Base-by-base conservation (phyloP, 75 land plant species). In the Sequoia sempervirens region DNA sequence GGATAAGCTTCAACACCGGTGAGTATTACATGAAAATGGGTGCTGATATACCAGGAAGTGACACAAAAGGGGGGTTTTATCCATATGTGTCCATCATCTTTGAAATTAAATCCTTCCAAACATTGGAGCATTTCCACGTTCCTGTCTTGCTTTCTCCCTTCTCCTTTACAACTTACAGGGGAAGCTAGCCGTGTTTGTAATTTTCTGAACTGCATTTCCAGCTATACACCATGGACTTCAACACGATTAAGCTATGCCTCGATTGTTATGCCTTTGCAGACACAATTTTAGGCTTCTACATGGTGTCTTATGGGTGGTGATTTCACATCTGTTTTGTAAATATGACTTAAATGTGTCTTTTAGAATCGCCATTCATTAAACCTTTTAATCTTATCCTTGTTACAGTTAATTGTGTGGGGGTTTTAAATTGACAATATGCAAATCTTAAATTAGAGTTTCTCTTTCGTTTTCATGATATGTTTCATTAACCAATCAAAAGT, bases 101-200 rank as follows among this genome's bases (percentile, higher is more conserved):
- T 85, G 95, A 97, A 83, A 91, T 97, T 32, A 94, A 82, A 80
- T 93, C 95, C 74, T 81, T 85, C 5, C 99, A 97, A 82, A 85
- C 64, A 32, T 83, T 64, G 6, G 94, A 97, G 80, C 99, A 97
- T 86, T 97, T 97, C 83, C 99, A 97, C 86, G 94, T 97, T 45
- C 99, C 99, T 43, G 86, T 97, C 50, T 88, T 97, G 86, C 84
- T 95, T 61, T 94, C 99, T 28, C 98, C 99, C 11, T 97, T 91
- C 84, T 92, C 96, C 2, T 95, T 92, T 84, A 88, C 88, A 40
- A 97, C 99, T 12, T 94, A 97, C 81, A 90, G 99, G 37, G 99
- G 99, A 72, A 97, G 98, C 87, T 97, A 89, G 76, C 73, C 10
- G 4, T 32, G 14, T 2, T 30, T 2, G 73, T 70, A 13, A 30